Evolutionary conservation across 108 stramenopile species (phyloP).

Genomic region (Pseudonitzschia multiseries): DNA sequence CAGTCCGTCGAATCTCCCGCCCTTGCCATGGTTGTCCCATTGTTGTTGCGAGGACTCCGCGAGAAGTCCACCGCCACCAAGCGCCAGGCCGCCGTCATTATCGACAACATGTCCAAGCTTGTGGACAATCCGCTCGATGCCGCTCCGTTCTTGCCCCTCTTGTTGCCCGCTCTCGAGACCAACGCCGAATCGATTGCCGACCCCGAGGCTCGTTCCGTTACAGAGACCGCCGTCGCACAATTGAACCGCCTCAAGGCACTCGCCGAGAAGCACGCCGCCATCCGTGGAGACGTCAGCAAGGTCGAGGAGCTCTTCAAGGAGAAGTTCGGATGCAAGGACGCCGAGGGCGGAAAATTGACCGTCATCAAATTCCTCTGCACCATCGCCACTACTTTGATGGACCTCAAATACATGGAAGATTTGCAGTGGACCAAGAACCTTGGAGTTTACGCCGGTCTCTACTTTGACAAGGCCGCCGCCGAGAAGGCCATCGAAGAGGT

Average conservation of each 20-base stretch:
- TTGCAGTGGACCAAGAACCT: conserved; percentile 89
- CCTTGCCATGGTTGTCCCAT: conserved; percentile 98
- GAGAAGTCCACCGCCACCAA: conserved; percentile 93
- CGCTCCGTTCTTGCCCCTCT: conserved; percentile 93
- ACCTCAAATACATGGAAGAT: conserved; percentile 89
- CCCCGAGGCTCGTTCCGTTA: conserved; percentile 91
- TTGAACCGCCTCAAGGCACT: conserved; percentile 82
- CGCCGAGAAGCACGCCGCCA: conserved; percentile 77
- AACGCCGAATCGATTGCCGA: conserved; percentile 95
- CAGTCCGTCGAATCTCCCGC: conserved; percentile 98
- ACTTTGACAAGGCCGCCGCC: conserved; percentile 62
- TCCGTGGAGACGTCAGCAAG: conserved; percentile 86
- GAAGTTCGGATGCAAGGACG: conserved; percentile 48
- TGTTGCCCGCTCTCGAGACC: conserved; percentile 94
- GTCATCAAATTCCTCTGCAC: conserved; percentile 68
- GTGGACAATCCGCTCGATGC: conserved; percentile 95
- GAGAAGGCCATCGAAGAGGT: conserved; percentile 79
- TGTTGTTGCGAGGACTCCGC: conserved; percentile 93
- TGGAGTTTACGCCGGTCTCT: conserved; percentile 44
- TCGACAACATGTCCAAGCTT: conserved; percentile 98
- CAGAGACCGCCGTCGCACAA: conserved; percentile 85
- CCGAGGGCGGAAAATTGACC: conserved; percentile 50
- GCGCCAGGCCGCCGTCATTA: conserved; percentile 97
- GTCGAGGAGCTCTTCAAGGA: conserved; percentile 68
- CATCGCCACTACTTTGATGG: conserved; percentile 89